Evolutionary conservation across 1,284 basidiomycete genomes (phyloP), one percentile per base, ranked within the genome.

Genomic region (Microbotryum scabiosae): DNA sequence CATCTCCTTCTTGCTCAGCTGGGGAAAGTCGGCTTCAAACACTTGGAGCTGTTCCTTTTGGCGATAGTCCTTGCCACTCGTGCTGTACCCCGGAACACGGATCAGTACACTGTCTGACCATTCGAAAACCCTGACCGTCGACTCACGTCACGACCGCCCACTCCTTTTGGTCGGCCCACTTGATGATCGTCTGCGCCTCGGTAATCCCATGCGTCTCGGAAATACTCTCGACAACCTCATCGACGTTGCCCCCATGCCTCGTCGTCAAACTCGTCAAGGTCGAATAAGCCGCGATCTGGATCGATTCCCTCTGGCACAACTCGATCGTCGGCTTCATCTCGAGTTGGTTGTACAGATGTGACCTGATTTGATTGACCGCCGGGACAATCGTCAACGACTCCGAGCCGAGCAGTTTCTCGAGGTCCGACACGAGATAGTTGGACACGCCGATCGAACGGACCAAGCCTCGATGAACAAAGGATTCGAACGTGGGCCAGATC

Each of bases 321-420:
- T 44, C 51, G n/a, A 71, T 50, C 18, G 67, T 59, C 4, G 54
- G 20, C 4, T 41, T 25, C n/a, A 66, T 54, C 4, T 47, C 46
- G 3, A 60, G 43, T 45, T 62, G 59, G 51, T 68, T 66, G 57
- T 71, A 71, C 5, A 66, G 66, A 46, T 66, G 67, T 44, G 61
- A 55, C 41, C 62, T 55, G 52, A 71, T 70, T 23, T 68, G 62
- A 30, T 67, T 65, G 41, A 69, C 44, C 10, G 57, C 54, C 5
- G 65, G 67, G 3, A 44, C 51, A 51, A 64, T 62, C 16, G 43
- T 32, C 26, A 23, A 20, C n/a, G 30, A 25, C 21, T 54, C 43
- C 49, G 61, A 25, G 9, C 28, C 41, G 12, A 66, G 51, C 16
- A 70, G 16, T n/a, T 57, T 56, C n/a, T 32, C 7, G 18, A 69